These are phyloP conservation scores for Pseudoperonospora humuli DNA, from an alignment of 352 stramenopile species.

Conservation along the genomic window DNA sequence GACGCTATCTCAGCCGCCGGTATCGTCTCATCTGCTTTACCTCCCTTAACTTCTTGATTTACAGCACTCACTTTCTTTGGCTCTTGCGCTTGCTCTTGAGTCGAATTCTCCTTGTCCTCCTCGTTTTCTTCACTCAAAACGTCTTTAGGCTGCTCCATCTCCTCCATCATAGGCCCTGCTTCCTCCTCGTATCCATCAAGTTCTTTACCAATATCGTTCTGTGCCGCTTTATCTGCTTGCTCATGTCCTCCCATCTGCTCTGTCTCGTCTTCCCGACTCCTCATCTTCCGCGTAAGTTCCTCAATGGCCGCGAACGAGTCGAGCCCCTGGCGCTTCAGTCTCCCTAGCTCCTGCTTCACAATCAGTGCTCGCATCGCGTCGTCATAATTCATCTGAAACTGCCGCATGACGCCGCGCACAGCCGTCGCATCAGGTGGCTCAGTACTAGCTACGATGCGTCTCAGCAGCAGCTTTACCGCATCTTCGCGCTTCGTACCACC, in stretches of 20 bases:
- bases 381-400: slow-evolving; percentile 85
- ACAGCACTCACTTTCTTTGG: not conserved
- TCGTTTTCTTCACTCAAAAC: slow-evolving; percentile 1
- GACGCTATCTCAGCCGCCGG: slow-evolving; percentile 11
- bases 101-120: not conserved
- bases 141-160: slow-evolving; percentile 1
- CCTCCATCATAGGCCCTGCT: not conserved
- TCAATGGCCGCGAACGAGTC: slow-evolving; percentile 82
- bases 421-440: slow-evolving; percentile 49
- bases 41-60: not conserved
- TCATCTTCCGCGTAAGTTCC: slow-evolving; percentile 79
- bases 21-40: slow-evolving; percentile 1
- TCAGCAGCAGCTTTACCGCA: slow-evolving; percentile 63
- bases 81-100: not conserved
- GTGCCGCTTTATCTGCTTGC: too few relatives aligned
- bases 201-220: too few relatives aligned
- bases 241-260: slow-evolving; percentile 2
- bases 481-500: slow-evolving; percentile 51
- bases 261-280: slow-evolving; percentile 17
- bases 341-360: slow-evolving; percentile 79
- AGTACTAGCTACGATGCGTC: slow-evolving; percentile 65
- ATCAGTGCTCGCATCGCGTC: slow-evolving; percentile 78
- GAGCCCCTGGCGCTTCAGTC: slow-evolving; percentile 65
- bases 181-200: too few relatives aligned
- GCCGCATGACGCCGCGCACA: slow-evolving; percentile 68